phyloP scores from a whole-genome alignment of 1,284 basidiomycete genomes.

The Ustilago sp. region DNA sequence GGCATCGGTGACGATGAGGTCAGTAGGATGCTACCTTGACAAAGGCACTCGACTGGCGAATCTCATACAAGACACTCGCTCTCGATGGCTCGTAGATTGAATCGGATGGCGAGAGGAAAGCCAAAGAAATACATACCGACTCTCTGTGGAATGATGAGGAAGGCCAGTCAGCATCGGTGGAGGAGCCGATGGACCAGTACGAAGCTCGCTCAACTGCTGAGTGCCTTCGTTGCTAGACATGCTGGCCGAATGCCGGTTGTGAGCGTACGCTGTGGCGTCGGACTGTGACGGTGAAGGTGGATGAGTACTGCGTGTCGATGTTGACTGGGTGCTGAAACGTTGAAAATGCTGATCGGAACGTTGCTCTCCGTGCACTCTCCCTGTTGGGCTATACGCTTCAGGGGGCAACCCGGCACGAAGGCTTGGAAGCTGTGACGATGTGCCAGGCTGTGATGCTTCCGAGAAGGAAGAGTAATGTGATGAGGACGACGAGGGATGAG shows the following conservation, averaged over 20 bases:
- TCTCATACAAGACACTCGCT: background rate
- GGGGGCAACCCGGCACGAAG: background rate
- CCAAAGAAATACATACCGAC: slow-evolving; percentile 17
- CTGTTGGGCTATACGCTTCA: slow-evolving; percentile 3
- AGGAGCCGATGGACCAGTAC: slow-evolving; percentile 24
- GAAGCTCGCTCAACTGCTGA: slow-evolving; percentile 10
- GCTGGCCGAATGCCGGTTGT: background rate
- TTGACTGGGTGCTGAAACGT: background rate
- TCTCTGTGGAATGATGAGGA: slow-evolving; percentile 23
- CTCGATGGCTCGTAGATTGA: no score
- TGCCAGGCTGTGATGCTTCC: slow-evolving; percentile 2
- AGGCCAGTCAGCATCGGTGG: slow-evolving; percentile 33
- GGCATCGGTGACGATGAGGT: background rate
- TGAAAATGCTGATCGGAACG: background rate
- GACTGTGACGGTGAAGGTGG: background rate
- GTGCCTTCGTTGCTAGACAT: background rate
- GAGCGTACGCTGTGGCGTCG: background rate
- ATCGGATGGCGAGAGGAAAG: background rate
- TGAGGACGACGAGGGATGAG: slow-evolving; percentile 7
- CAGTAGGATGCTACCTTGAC: background rate
- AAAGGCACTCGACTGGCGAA: background rate
- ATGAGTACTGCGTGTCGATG: background rate
- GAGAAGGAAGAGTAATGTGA: slow-evolving; percentile 2
- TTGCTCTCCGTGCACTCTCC: background rate
- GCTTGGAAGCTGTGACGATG: slow-evolving; percentile 10